Evolutionary conservation across 768 basidiomycete species (phyloP).

Genomic region (Mycena sanguinolenta): DNA sequence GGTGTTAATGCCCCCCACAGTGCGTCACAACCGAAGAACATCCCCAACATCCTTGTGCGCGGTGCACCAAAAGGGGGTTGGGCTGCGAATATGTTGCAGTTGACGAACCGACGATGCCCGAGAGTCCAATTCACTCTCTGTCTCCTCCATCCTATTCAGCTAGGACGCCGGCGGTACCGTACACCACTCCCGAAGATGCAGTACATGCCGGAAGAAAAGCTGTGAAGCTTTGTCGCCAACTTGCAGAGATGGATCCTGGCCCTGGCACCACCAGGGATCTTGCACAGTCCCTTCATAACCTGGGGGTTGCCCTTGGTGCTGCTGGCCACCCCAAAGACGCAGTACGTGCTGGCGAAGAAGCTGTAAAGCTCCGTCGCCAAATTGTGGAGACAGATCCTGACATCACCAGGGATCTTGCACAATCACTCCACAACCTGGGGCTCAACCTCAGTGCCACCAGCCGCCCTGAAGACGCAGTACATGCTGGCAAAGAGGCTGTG

Average conservation of each 20-base stretch:
- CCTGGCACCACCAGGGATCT: neutral
- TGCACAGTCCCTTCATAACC: constrained; percentile 28
- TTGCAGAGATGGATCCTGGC: constrained; percentile 12
- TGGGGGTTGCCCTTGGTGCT: constrained; percentile 20
- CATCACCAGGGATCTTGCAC: too few relatives aligned
- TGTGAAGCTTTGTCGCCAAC: constrained; percentile 26
- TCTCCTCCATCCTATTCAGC: too few relatives aligned
- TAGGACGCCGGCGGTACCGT: too few relatives aligned
- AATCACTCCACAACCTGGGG: too few relatives aligned
- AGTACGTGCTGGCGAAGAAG: constrained; percentile 30
- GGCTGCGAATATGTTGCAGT: constrained; percentile 60
- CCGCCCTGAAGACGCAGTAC: too few relatives aligned
- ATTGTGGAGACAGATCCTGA: too few relatives aligned
- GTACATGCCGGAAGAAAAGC: constrained; percentile 31
- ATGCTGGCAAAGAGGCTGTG: too few relatives aligned
- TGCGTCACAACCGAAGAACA: constrained; percentile 46
- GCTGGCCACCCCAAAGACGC: constrained; percentile 24
- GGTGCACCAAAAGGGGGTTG: constrained; percentile 53
- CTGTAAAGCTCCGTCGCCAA: constrained; percentile 15
- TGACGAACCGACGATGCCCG: constrained; percentile 41
- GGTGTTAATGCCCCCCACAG: constrained; percentile 34
- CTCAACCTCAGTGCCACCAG: too few relatives aligned
- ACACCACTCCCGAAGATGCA: too few relatives aligned
- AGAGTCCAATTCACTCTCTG: constrained; percentile 13
- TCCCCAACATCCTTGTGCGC: constrained; percentile 51